Base-by-base conservation (phyloP, 2,329 filamentous ascomycete species). In the Tympanopsis confertula region DNA sequence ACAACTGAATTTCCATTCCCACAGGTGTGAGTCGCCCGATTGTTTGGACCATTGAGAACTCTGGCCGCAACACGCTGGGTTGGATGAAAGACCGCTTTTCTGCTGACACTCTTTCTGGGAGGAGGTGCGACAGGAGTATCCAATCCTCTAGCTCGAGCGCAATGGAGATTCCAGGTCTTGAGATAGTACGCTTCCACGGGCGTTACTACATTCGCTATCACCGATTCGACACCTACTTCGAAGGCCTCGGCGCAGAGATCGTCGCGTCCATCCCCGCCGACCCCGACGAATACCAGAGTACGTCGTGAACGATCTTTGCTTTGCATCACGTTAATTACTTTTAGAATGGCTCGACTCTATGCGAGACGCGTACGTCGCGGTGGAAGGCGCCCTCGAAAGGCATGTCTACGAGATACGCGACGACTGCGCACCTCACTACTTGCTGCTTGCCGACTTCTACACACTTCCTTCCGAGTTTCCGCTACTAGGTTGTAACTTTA, bases 351-450 rank as follows among this genome's bases (percentile, higher is more conserved):
- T 5, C 49, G 40, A 10, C 52, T 41, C 42, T 51, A 42, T 42
- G 41, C 45, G 7, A 50, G 52, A 4, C 45, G 35, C 0, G 50
- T 47, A 20, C 42, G 49, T n/a, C n/a, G n/a, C n/a, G n/a, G n/a
- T n/a, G n/a, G n/a, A n/a, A n/a, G n/a, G n/a, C n/a, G n/a, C n/a
- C n/a, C n/a, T n/a, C n/a, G n/a, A n/a, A n/a, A n/a, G n/a, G n/a
- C n/a, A n/a, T n/a, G n/a, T n/a, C n/a, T n/a, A n/a, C n/a, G n/a
- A n/a, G n/a, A n/a, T n/a, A n/a, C n/a, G n/a, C n/a, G n/a, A n/a
- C n/a, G n/a, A n/a, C n/a, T 18, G 51, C 47, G 7, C 42, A 20
- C 17, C 5, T 30, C 28, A 35, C 5, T 14, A 4, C 28, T n/a
- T 33, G n/a, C 5, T 30, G 14, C 19, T 15, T 13, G 28, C 4